phyloP scores from a whole-genome alignment of 2,329 filamentous ascomycete genomes.

The Fusarium fracticaudum region DNA sequence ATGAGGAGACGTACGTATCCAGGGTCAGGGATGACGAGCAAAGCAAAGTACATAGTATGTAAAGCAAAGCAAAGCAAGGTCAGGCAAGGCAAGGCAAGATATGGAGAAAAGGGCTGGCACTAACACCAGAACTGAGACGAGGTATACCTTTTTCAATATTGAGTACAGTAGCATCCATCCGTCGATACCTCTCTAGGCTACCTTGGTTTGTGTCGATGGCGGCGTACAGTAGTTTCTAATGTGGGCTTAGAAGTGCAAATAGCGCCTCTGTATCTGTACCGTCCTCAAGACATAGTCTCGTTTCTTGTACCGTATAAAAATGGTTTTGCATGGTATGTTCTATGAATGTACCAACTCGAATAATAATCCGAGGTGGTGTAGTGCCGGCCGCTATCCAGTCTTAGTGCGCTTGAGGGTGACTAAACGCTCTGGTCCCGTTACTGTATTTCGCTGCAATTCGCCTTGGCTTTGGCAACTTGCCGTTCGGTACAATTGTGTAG shows the following conservation, averaged over 20 bases:
- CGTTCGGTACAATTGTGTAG: conserved; percentile 4
- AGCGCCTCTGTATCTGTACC: neutral
- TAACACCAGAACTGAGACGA: conserved; percentile 30
- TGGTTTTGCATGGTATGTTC: neutral
- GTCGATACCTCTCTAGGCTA: conserved; percentile 2
- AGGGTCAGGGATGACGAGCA: conserved; percentile 30
- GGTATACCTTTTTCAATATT: conserved; percentile 21
- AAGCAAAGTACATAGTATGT: conserved; percentile 10
- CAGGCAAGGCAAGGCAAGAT: conserved; percentile 26
- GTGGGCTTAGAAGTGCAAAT: conserved; percentile 8
- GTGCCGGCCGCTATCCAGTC: conserved; percentile 18
- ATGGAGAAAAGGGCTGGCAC: conserved; percentile 40
- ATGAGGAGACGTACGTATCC: conserved; percentile 27
- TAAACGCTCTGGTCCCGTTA: conserved; percentile 16
- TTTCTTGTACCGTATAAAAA: conserved; percentile 1
- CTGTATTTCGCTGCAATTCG: neutral
- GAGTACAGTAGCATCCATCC: neutral
- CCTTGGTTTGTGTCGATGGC: conserved; percentile 23
- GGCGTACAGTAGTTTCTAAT: conserved; percentile 24
- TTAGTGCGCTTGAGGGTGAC: conserved; percentile 18
- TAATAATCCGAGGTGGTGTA: conserved; percentile 30
- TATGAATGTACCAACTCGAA: conserved; percentile 16
- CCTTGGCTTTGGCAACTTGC: neutral
- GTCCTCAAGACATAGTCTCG: conserved; percentile 3
- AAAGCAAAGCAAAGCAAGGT: conserved; percentile 6